Base-by-base conservation (phyloP, 2,329 filamentous ascomycete species). In the Stachybotrys chartarum region DNA sequence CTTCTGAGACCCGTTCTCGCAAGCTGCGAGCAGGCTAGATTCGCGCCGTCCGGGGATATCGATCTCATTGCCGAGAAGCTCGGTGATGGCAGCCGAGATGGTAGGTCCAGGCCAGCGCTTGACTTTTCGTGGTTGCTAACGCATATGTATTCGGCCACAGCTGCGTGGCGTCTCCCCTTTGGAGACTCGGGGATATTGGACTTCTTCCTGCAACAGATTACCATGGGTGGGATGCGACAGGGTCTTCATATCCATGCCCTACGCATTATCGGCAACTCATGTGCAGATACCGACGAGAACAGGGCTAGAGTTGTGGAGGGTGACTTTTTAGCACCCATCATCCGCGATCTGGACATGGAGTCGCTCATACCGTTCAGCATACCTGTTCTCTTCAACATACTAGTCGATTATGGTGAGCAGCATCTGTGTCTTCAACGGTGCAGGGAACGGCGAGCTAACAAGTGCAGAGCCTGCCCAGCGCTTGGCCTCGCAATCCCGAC, bases 201-300 rank as follows among this genome's bases (percentile, higher is more conserved):
- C 18, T 81, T 84, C 67, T 82, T 83, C 61, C 71, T 84, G 16
- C 66, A 70, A 11, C 61, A 81, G 12, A 64, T 84, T 8, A 68
- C 69, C 6, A 63, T 66, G 0, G 66, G 73, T 5, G 68, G 65
- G 1, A 59, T 78, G 42, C 67, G 68, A 10, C 70, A 73, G 35
- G 63, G 71, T 1, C 69, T 85, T n/a, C 75, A 75, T 49, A 71
- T 81, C 7, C 83, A 86, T 55, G 68, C 77, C 7, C 70, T 86
- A 16, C 79, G 84, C 30, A 66, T 85, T 18, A 73, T 83, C 16
- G 84, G 83, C 14, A 87, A 87, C 64, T 80, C 80, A 10, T 85
- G 81, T 58, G 84, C 83, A 18, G 83, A 86, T 59, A 81, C 79
- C 59, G 82, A 87, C 63, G 78, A 81, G 57, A 87, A 86, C 61